Conservation (phyloP, 2,329 filamentous ascomycete species). For the Colletotrichum musae region DNA sequence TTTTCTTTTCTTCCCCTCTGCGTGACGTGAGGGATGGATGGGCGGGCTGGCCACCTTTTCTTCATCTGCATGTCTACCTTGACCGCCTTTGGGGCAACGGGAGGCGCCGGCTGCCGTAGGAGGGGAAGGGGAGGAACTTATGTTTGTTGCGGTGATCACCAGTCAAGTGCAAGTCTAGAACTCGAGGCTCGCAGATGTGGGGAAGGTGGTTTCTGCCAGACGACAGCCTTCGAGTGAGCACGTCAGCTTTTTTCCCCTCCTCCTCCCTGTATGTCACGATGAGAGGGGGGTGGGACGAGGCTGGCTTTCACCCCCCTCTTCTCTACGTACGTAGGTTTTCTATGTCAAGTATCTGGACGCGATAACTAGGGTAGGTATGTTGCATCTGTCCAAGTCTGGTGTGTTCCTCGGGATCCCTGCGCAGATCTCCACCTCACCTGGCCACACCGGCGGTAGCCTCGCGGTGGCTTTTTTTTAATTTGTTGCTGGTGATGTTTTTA, state of each 20-base stretch:
- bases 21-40: slow-evolving; percentile 12
- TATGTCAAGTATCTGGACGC: not conserved
- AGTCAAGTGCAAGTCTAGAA: no score
- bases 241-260: no score
- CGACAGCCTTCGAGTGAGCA: no score
- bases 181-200: no score
- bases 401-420: slow-evolving; percentile 2
- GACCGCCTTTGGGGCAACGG: slow-evolving; percentile 34
- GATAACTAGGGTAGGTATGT: no score
- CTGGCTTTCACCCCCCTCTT: no score
- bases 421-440: not conserved
- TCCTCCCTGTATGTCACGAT: no score
- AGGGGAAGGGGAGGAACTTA: not conserved
- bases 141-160: not conserved
- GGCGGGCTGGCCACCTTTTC: not conserved
- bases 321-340: not conserved
- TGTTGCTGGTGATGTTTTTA: no score
- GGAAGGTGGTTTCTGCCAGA: no score
- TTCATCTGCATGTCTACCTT: slow-evolving; percentile 5
- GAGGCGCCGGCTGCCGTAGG: not conserved
- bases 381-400: no score
- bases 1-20: not conserved
- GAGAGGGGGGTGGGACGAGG: no score
- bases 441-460: not conserved
- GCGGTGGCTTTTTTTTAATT: no score